Base-by-base conservation (phyloP, 192 early-diverging fungal species). In the Podila minutissima region DNA sequence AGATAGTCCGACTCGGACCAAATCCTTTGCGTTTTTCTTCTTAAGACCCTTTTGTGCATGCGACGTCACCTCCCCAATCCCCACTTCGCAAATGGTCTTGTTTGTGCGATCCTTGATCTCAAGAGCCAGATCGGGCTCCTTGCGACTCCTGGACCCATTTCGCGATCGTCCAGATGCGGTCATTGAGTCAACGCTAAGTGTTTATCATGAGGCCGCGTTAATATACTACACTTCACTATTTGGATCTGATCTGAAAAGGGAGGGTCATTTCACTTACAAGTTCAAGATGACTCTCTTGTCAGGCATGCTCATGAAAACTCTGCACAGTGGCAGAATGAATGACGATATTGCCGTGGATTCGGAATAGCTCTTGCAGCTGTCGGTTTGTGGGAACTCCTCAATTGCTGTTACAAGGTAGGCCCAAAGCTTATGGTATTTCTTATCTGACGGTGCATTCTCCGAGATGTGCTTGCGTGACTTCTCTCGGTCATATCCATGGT, bases 321-420 rank as follows among this genome's bases (percentile, higher is more conserved):
- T 75, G 67, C 74, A 77, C 15, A 77, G 50, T 57, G 63, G 74
- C 63, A 71, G 48, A 20, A 71, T 77, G 46, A 67, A 77, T 17
- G 74, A 71, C 0, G 74, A 77, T 28, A 77, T 71, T 1, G 48
- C 10, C 31, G 74, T 76, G 32, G 59, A 66, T 63, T 71, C 68
- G 4, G 63, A 69, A 33, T 75, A 75, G 62, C 33, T 13, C 26
- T 71, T 76, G 3, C 10, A 60, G 38, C 62, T 64, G 57, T 75
- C 67, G 22, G 51, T 65, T 48, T 65, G 37, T 0, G 64, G 74
- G 48, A 76, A 71, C 57, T 76, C 68, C 38, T 71, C 20, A 0
- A 75, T 15, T 11, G 68, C 67, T 17, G 41, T 26, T 24, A 76
- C 13, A 26, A 70, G 63, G 66, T 33, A 76, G 48, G 59, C 31